A percentile compares a stretch with the other conserved stretches of the same genome.
Conservation (phyloP, 1,139 yeast genomes). For the Arxiozyma heterogenica region DNA sequence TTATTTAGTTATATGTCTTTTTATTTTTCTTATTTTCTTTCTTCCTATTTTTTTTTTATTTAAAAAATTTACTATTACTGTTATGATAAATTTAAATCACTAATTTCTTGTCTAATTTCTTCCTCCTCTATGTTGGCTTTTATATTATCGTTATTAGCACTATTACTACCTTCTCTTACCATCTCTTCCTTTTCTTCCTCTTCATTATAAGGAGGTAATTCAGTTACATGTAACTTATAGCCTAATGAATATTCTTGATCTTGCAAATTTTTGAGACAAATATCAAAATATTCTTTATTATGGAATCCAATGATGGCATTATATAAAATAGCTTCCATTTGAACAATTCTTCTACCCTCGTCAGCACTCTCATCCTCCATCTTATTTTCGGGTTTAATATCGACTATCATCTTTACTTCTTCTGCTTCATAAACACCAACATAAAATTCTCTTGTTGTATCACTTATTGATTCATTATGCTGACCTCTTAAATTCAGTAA, state of each 20-base stretch:
- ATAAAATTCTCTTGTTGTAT: slow-evolving; percentile 28
- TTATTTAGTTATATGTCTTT: too few relatives aligned
- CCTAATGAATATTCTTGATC: slow-evolving; percentile 26
- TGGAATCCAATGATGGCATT: slow-evolving; percentile 28
- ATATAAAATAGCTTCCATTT: slow-evolving; percentile 18
- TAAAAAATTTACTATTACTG: too few relatives aligned
- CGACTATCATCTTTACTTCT: slow-evolving; percentile 19
- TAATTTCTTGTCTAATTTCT: too few relatives aligned
- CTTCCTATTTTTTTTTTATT: too few relatives aligned
- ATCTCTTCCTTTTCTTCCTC: neutral
- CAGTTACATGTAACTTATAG: slow-evolving; percentile 19
- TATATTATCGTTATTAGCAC: too few relatives aligned
- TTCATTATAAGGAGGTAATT: slow-evolving; percentile 21
- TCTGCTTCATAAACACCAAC: slow-evolving; percentile 30
- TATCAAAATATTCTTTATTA: slow-evolving; percentile 23
- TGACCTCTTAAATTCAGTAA: slow-evolving; percentile 13
- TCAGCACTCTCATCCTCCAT: slow-evolving; percentile 5
- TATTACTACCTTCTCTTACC: neutral
- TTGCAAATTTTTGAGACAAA: slow-evolving; percentile 18
- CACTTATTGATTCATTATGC: slow-evolving; percentile 2
- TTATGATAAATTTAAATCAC: too few relatives aligned
- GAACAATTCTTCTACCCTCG: slow-evolving; percentile 1
- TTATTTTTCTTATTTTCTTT: too few relatives aligned
- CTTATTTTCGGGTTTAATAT: slow-evolving; percentile 2
- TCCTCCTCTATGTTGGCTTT: neutral